Evolutionary conservation across 805 yeast genomes (phyloP), one percentile per base, ranked within the genome.

Genomic region (Teunomyces gatunensis): DNA sequence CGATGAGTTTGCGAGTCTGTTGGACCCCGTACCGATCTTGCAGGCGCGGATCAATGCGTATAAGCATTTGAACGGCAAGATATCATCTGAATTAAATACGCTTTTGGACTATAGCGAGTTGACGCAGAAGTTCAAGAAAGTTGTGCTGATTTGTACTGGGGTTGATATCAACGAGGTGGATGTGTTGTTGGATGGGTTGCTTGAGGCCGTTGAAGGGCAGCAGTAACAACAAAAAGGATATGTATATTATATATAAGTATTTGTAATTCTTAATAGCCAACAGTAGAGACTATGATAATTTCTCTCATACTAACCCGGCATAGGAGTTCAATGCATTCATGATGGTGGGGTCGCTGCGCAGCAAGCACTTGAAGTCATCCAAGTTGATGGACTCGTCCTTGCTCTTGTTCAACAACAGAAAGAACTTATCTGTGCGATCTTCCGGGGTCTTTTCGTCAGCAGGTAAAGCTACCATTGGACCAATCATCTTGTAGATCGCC

Each of bases 401-500:
- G 59, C 86, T 81, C 61, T 89, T 86, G 53, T 84, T 88, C 79
- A 89, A 77, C 44, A 81, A 67, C 33, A 67, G 74, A 69, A 95
- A 92, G 36, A 92, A 83, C 73, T 90, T 92, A 45, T 81, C 78
- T 1, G 89, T 89, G 51, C 98, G 77, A 54, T 83, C 73, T 59
- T 91, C 97, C 0, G 99, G 98, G 0, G 98, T 90, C 39, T 83
- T 80, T 58, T 91, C 98, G 61, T 91, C 97, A 18, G 84, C 92
- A 15, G 89, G 87, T 45, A 90, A 74, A 51, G 83, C 83, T 49
- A 91, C 96, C 92, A 91, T 89, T 1, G 91, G 79, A 1, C 98
- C 99, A 49, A 92, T 86, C 98, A 94, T 91, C 65, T 87, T 87
- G 66, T 94, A 92, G 29, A 92, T 87, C 28, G 97, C 85, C 27